Evolutionary conservation across 2,329 filamentous ascomycete genomes (phyloP).

Genomic region (Tolypocladium ophioglossoides): DNA sequence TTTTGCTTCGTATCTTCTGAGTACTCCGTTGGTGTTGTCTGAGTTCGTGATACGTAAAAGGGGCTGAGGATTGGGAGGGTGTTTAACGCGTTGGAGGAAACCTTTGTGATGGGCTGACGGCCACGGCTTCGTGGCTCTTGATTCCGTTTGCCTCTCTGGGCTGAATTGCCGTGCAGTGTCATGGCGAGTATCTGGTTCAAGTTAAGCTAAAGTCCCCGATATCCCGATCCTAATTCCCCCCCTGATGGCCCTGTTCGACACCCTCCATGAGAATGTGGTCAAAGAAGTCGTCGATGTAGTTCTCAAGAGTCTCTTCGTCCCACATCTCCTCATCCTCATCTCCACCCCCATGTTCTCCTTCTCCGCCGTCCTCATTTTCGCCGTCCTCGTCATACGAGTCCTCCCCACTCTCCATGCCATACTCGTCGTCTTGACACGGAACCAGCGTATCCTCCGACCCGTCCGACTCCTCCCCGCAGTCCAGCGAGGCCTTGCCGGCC

Average conservation of each 20-base stretch:
- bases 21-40: neutral
- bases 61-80: neutral
- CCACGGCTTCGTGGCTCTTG: neutral
- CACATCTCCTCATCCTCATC: neutral
- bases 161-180: neutral
- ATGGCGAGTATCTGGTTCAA: neutral
- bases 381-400: constrained; percentile 3
- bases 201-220: neutral
- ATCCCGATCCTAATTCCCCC: neutral
- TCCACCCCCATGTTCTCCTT: neutral
- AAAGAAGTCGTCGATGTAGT: constrained; percentile 2
- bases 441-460: neutral
- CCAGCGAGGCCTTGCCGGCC: neutral
- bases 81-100: neutral
- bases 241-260: neutral
- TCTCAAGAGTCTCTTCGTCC: neutral
- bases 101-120: neutral
- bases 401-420: neutral
- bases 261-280: neutral
- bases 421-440: constrained; percentile 5
- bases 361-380: constrained; percentile 1
- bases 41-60: neutral
- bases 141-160: neutral
- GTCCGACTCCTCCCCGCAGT: neutral
- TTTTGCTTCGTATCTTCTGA: neutral